Evolutionary conservation across 2,329 filamentous ascomycete species (phyloP), one percentile per base, ranked within the genome.

Genomic region (Graphilbum ipis-grandicollis): DNA sequence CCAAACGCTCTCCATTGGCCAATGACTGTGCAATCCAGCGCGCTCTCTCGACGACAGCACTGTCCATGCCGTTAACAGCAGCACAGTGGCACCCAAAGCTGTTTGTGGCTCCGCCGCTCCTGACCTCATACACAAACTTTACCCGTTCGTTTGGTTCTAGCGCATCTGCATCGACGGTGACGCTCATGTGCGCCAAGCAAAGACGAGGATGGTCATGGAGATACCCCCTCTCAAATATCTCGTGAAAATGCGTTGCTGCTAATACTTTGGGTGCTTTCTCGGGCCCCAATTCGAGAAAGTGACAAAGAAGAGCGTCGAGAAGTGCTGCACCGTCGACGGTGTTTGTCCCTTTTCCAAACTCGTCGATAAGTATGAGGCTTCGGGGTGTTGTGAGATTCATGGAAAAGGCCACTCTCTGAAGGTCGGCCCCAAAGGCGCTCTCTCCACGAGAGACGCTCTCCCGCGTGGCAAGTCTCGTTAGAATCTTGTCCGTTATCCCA

Each of bases 51-150:
- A 94, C 68, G 9, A 96, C 70, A 5, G 67, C 63, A 15, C 57
- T 50, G 22, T 83, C 76, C 13, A 98, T 74, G 1, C 86, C 86
- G 48, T 93, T 94, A 54, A 93, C 70, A 4, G 75, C 75, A 21
- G 90, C 90, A 50, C 90, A 96, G 55, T 71, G 68, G 21, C 76
- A 81, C 1, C 90, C 90, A 49, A 93, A 92, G 50, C 85, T 94
- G 13, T 80, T 79, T 8, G 63, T 72, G 46, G 77, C 88, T 39
- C 76, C 67, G 1, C 86, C 86, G 2, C 61, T 46, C 4, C 56
- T 49, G n/a, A 79, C 57, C 21, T 73, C 78, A 54, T 88, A 93
- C 1, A 93, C 66, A 48, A 80, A 84, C 0, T 69, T 75, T 22
- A 85, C 65, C 44, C 81, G 74, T 1, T 80, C 66, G 19, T 76